Conservation (phyloP, 139 green algal species). For the Limnomonas spitsbergensis region DNA sequence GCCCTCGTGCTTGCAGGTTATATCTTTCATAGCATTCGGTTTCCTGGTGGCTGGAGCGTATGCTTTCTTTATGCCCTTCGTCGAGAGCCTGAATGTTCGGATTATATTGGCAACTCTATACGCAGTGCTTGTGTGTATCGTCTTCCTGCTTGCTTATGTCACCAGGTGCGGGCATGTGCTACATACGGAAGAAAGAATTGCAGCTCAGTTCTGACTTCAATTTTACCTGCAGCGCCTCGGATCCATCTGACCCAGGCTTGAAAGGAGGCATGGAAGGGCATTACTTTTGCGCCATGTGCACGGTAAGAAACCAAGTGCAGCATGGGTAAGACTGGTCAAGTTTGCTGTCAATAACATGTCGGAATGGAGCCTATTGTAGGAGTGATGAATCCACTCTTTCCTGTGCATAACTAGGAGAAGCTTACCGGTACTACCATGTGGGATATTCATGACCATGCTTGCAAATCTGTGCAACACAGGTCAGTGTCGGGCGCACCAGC, state of each 20-base stretch:
- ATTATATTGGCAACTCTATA: not conserved
- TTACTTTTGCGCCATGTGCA: slow-evolving; percentile 5
- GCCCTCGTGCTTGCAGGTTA: slow-evolving; percentile 8
- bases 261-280: not conserved
- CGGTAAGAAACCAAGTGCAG: not conserved
- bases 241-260: slow-evolving; percentile 12
- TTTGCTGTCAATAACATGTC: not conserved
- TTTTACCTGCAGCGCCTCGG: not conserved
- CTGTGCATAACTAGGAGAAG: no score
- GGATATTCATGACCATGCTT: not conserved
- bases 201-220: not conserved
- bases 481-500: slow-evolving; percentile 43
- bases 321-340: not conserved
- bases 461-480: slow-evolving; percentile 24
- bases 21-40: not conserved
- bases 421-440: not conserved
- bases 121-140: not conserved
- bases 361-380: not conserved
- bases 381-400: not conserved
- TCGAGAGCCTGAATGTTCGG: not conserved
- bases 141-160: not conserved
- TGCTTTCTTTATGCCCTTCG: slow-evolving; percentile 12
- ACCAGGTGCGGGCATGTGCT: not conserved
- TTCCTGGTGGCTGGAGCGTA: not conserved
- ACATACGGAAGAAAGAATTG: not conserved